Conservation (phyloP, 129 eudicot species). For the Flaveria trinervia region DNA sequence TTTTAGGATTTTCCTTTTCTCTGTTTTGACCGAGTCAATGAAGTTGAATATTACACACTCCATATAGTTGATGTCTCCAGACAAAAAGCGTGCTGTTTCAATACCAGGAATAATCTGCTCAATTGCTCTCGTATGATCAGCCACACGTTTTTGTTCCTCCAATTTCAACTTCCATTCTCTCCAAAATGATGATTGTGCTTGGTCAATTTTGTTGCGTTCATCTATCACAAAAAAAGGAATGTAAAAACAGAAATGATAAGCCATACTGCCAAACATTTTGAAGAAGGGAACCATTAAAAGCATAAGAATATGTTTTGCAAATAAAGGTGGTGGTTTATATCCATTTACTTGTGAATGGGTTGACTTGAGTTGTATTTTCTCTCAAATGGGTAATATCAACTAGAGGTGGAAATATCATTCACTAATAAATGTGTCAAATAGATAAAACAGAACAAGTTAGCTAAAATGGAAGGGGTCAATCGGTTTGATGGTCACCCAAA, state of each 20-base stretch:
- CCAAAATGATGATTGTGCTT: slow-evolving; percentile 93
- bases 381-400: not conserved
- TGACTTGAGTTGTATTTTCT: not conserved
- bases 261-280: not conserved
- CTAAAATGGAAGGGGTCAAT: not conserved
- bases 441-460: not conserved
- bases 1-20: slow-evolving; percentile 74
- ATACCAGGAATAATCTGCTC: slow-evolving; percentile 93
- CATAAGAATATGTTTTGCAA: not conserved
- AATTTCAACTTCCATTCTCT: slow-evolving; percentile 92
- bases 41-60: slow-evolving; percentile 66
- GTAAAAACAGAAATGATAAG: slow-evolving; percentile 8
- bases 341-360: slow-evolving; percentile 1
- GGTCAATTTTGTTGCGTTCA: slow-evolving; percentile 61
- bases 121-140: slow-evolving; percentile 82
- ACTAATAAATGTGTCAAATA: not conserved
- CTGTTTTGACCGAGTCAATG: slow-evolving; percentile 64
- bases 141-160: slow-evolving; percentile 87
- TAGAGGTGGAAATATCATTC: not conserved
- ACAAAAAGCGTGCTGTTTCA: slow-evolving; percentile 73
- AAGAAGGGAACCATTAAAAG: not conserved
- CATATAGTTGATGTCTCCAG: slow-evolving; percentile 74
- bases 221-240: slow-evolving; percentile 43
- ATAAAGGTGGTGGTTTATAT: not conserved
- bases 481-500: not conserved